Evolutionary conservation across 805 yeast genomes (phyloP), one percentile per base, ranked within the genome.

Genomic region (Ogataea siamensis): DNA sequence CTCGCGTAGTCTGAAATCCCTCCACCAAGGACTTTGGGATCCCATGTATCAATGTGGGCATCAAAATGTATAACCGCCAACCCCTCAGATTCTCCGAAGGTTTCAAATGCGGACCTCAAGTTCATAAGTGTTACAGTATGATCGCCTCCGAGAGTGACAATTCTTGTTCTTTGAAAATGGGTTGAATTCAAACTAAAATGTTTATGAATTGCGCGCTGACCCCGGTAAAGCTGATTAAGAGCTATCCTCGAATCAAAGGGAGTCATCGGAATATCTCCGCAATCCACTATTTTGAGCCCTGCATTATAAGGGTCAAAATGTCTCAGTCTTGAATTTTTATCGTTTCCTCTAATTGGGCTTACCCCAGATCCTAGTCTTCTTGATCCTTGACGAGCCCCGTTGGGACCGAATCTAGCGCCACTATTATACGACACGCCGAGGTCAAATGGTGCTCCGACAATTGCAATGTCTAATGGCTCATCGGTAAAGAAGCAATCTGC

Each of bases 21-120:
- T 4, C 86, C 87, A 8, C 86, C 86, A 23, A 79, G 63, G 13
- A 69, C 72, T 35, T 65, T 57, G 5, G 87, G 87, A 46, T 73
- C 69, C 84, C 85, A 79, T 3, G 86, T 79, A 57, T 79, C 86
- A 34, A 79, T 70, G 54, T 79, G 85, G 17, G 80, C 70, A 53
- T 78, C 84, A 45, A 78, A 77, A 51, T 78, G 80, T 11, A 76
- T 54, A 8, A 75, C 75, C 3, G 73, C 65, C 5, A 75, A 40
- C 4, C 53, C 56, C 23, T 64, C 62, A 1, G 74, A 72, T 19
- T 60, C 58, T 0, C 74, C 76, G 40, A 55, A 62, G 16, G 64
- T 55, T 46, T 74, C 78, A 40, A 62, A 70, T 3, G 73, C 73
- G 5, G 76, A 64, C 42, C 63, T 65, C 22, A 75, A 49, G 3